Percentiles rank a stretch among this genome's conserved stretches.
Conservation (phyloP, 257 asterid species). For the Nicotiana benthamiana region DNA sequence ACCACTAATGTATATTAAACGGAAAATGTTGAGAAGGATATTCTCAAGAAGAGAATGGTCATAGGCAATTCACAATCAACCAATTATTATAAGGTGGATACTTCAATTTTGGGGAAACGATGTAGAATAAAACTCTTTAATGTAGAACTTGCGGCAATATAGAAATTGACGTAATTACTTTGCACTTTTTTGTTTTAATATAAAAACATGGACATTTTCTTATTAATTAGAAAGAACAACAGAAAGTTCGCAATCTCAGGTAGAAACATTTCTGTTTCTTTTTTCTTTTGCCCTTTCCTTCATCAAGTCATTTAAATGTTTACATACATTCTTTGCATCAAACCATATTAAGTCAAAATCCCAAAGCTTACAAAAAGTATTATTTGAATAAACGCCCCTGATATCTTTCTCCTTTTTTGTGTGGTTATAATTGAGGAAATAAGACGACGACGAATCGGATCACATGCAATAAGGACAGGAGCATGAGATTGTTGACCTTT, state of each 20-base stretch:
- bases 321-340: background rate
- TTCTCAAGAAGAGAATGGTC: background rate
- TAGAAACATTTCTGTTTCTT: background rate
- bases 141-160: background rate
- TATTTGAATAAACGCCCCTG: background rate
- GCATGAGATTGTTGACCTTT: slow-evolving; percentile 37
- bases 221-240: too few species aligned
- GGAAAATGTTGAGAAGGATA: too few species aligned
- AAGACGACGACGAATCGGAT: background rate
- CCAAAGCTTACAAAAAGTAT: background rate
- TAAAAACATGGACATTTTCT: background rate
- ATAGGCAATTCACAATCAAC: background rate
- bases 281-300: too few species aligned
- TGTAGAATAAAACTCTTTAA: background rate
- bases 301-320: too few species aligned
- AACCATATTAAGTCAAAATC: background rate
- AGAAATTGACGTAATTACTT: too few species aligned
- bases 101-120: background rate
- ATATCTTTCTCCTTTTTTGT: background rate
- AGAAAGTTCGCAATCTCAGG: too few species aligned
- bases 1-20: background rate
- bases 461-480: slow-evolving; percentile 4
- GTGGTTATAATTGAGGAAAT: background rate
- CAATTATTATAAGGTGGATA: background rate
- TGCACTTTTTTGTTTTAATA: too few species aligned